phyloP scores from a whole-genome alignment of 495 filamentous ascomycete species.

The Talaromyces liani region DNA sequence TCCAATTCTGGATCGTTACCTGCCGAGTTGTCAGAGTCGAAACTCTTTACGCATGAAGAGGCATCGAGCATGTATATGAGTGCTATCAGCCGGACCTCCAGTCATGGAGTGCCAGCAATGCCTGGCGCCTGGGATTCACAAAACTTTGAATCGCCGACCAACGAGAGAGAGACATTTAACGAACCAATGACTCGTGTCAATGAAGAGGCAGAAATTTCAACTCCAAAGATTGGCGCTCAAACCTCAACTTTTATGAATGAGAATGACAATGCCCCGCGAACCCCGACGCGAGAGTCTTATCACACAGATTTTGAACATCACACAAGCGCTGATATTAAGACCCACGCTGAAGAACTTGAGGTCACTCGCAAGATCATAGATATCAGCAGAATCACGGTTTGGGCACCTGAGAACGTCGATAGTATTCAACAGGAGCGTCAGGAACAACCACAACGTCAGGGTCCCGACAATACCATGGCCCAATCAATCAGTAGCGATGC shows the following conservation, averaged over 20 bases:
- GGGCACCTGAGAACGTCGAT: constrained; percentile 21
- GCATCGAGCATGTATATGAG: constrained; percentile 96
- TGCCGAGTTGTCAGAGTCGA: constrained; percentile 63
- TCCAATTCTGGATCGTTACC: constrained; percentile 12
- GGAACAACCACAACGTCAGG: neutral
- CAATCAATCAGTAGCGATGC: neutral
- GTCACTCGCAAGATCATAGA: constrained; percentile 27
- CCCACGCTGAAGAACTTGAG: constrained; percentile 11
- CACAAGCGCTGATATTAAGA: neutral
- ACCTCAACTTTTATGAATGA: neutral
- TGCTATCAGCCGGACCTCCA: constrained; percentile 45
- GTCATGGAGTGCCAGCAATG: constrained; percentile 40
- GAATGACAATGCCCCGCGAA: neutral
- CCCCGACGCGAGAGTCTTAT: neutral
- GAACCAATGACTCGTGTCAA: neutral
- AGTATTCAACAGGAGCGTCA: constrained; percentile 8
- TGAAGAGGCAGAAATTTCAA: constrained; percentile 17
- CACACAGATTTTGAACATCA: neutral
- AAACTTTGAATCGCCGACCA: constrained; percentile 8
- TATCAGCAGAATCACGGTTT: constrained; percentile 28
- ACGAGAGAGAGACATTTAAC: neutral
- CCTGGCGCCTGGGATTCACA: constrained; percentile 55
- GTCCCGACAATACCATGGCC: neutral
- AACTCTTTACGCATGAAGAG: constrained; percentile 80
- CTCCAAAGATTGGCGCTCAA: constrained; percentile 22